Conservation (phyloP, 192 early-diverging fungal genomes). For the Physocladia obscura region DNA sequence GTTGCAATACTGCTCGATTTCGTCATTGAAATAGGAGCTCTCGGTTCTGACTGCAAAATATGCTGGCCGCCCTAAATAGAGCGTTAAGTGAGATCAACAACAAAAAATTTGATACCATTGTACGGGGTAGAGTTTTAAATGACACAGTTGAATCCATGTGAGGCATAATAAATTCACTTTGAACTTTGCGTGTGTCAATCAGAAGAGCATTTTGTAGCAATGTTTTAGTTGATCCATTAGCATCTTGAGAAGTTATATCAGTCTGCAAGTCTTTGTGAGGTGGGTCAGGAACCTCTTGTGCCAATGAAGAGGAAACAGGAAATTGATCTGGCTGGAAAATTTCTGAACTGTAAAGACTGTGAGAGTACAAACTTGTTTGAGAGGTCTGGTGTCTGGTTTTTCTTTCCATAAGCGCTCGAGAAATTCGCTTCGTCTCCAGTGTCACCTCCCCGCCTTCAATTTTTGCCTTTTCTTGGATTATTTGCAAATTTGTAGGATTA, state of each 20-base stretch:
- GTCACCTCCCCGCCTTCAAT: not conserved
- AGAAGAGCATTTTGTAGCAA: not conserved
- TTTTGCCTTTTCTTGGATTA: constrained; percentile 73
- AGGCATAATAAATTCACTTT: constrained; percentile 21
- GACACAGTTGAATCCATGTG: not conserved
- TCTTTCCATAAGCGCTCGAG: not conserved
- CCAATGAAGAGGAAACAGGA: too few relatives aligned
- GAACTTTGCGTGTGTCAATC: constrained; percentile 11
- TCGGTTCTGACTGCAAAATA: not conserved
- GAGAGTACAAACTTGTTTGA: too few relatives aligned
- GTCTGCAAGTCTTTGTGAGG: too few relatives aligned
- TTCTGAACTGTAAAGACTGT: too few relatives aligned
- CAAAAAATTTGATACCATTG: too few relatives aligned
- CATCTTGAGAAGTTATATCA: too few relatives aligned
- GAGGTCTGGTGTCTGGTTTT: not conserved
- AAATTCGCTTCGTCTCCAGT: not conserved
- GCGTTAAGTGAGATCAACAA: too few relatives aligned
- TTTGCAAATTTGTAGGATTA: constrained; percentile 77
- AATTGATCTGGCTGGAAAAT: too few relatives aligned
- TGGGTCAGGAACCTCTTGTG: too few relatives aligned
- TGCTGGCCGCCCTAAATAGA: not conserved
- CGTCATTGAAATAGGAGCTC: constrained; percentile 2
- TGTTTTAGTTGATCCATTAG: too few relatives aligned
- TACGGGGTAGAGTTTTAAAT: too few relatives aligned
- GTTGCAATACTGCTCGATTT: not conserved